These are phyloP conservation scores for Austroboletus festivus DNA, from an alignment of 768 basidiomycete genomes.

Conservation along the genomic window DNA sequence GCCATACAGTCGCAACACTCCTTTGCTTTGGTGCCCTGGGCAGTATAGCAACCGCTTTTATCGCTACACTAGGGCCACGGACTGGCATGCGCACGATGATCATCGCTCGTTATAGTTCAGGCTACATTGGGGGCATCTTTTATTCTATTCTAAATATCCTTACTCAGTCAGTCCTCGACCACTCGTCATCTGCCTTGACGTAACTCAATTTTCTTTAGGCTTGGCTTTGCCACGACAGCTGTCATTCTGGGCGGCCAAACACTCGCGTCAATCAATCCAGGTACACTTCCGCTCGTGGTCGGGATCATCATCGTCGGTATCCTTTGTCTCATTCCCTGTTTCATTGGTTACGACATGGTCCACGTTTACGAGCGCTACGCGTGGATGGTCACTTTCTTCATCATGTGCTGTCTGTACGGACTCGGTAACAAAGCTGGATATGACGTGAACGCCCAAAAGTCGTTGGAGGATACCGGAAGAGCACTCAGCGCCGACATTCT, in stretches of 20 bases:
- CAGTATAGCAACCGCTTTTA: constrained; percentile 42
- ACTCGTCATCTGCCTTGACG: background rate
- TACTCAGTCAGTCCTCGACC: constrained; percentile 35
- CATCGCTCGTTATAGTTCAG: constrained; percentile 46
- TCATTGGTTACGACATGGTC: constrained; percentile 45
- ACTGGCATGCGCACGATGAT: constrained; percentile 57
- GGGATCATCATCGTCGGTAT: constrained; percentile 48
- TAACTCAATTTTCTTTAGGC: constrained; percentile 17
- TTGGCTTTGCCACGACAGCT: constrained; percentile 48
- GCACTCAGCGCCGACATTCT: constrained; percentile 47
- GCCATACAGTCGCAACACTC: constrained; percentile 44
- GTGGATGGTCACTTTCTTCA: constrained; percentile 46
- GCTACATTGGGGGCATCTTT: constrained; percentile 46
- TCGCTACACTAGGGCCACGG: constrained; percentile 51
- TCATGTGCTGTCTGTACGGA: constrained; percentile 52
- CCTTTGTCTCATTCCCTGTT: constrained; percentile 43
- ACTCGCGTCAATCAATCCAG: constrained; percentile 43
- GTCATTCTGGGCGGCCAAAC: constrained; percentile 57
- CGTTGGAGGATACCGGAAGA: constrained; percentile 42
- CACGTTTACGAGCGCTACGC: constrained; percentile 54
- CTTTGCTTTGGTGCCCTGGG: constrained; percentile 48
- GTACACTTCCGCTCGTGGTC: constrained; percentile 43
- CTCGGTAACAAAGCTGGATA: constrained; percentile 47
- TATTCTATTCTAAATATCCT: constrained; percentile 54
- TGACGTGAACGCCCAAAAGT: constrained; percentile 41